Evolutionary conservation across 768 basidiomycete species (phyloP).

Genomic region (Rhizopogon sp.): DNA sequence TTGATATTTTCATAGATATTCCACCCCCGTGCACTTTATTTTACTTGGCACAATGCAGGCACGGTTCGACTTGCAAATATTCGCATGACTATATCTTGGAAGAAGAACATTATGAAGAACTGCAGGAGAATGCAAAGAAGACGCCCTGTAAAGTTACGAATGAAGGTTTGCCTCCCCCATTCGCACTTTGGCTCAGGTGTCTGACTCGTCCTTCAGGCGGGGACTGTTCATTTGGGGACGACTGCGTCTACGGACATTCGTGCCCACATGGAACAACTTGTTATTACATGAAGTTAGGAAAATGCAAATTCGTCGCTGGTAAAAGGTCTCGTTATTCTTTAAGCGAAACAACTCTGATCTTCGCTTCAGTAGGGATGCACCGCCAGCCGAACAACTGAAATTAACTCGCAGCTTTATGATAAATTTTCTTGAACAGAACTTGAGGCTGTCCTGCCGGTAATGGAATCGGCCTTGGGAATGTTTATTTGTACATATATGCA

Average conservation of each 20-base stretch:
- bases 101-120: conserved; percentile 47
- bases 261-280: conserved; percentile 47
- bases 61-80: conserved; percentile 54
- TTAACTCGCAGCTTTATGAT: conserved; percentile 2
- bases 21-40: conserved; percentile 66
- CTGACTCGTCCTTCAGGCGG: conserved; percentile 36
- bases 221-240: conserved; percentile 52
- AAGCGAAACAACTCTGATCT: conserved; percentile 4
- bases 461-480: conserved; percentile 1
- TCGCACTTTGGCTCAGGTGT: conserved; percentile 1
- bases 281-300: conserved; percentile 47
- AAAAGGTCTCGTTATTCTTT: conserved; percentile 17
- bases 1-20: conserved; percentile 36
- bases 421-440: not conserved
- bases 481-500: conserved; percentile 32
- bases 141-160: conserved; percentile 57
- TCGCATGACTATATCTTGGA: conserved; percentile 57
- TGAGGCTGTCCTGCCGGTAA: conserved; percentile 1
- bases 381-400: conserved; percentile 16
- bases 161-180: conserved; percentile 36
- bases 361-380: conserved; percentile 37
- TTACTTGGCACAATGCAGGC: conserved; percentile 59
- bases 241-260: conserved; percentile 40
- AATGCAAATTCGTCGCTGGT: conserved; percentile 63
- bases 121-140: conserved; percentile 54